Evolutionary conservation across 2,329 filamentous ascomycete species (phyloP).

Genomic region (Plenodomus lindquistii): DNA sequence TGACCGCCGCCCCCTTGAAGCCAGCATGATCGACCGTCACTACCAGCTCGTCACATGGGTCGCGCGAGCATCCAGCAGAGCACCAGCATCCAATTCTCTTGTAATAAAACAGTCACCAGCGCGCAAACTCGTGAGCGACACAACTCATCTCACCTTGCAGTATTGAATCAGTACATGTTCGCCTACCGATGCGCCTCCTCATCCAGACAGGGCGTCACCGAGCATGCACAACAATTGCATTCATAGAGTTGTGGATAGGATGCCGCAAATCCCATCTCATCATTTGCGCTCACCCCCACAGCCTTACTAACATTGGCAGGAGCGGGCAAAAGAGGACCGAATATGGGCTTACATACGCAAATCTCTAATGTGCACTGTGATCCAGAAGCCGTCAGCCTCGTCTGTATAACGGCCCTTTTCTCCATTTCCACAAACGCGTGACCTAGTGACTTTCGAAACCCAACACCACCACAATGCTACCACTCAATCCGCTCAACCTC

Average conservation of each 20-base stretch:
- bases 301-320: neutral
- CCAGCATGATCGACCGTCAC: no score
- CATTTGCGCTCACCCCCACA: neutral
- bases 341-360: neutral
- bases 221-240: neutral
- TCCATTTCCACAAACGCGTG: conserved; percentile 4
- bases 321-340: neutral
- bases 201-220: neutral
- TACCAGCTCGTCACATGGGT: no score
- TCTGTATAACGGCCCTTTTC: no score
- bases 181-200: no score
- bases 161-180: no score
- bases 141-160: neutral
- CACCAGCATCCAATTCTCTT: no score
- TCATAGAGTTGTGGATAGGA: neutral
- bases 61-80: no score
- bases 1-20: no score
- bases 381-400: neutral
- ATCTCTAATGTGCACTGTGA: no score
- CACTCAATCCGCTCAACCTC: neutral
- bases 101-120: no score
- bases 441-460: neutral
- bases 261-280: neutral
- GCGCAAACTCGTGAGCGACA: neutral
- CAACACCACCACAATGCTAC: neutral